Evolutionary conservation across 129 eudicot species (phyloP), one percentile per base, ranked within the genome.

Genomic region (Centella asiatica): DNA sequence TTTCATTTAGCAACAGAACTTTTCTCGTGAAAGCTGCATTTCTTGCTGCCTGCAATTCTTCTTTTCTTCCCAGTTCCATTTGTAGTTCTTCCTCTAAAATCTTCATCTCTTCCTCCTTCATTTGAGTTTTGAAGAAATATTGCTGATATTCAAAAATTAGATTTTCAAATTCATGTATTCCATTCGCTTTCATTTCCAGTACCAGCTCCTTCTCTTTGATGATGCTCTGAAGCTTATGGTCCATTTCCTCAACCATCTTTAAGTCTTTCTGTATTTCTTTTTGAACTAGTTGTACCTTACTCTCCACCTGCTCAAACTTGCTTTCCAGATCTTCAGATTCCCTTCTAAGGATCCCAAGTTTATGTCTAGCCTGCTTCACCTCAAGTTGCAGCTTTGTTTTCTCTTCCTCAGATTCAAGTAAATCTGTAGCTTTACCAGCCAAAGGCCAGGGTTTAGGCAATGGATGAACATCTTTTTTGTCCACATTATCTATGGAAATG

Each of bases 351-450:
- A 29, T 44, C 40, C 62, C 71, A 6, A 82, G 78, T 67, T 77
- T 88, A 69, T 80, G 92, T 31, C 36, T 33, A 22, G 69, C 76
- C 60, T 69, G 76, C 60, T 74, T 88, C 52, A 83, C 72, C 70
- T 93, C 78, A 66, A 72, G 72, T 68, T 87, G 96, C 20, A 80
- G 71, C 80, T 88, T 93, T 8, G 81, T 82, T 69, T 85, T 93
- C 67, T 93, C 89, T 72, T 93, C 99, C 76, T 82, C 93, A 14
- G 85, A 77, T 67, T 80, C 82, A n/a, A 93, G 86, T 57, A 93
- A 67, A 28, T 88, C 99, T 0, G 89, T 85, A 13, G 99, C 95
- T 75, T 82, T 87, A 42, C 90, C 74, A 23, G 70, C 72, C 36
- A 70, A 49, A 3, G 68, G 82, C 94, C 94, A 89, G 45, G 28